Conservation (phyloP, 306 rosid genomes). For the Styphnolobium japonicum region DNA sequence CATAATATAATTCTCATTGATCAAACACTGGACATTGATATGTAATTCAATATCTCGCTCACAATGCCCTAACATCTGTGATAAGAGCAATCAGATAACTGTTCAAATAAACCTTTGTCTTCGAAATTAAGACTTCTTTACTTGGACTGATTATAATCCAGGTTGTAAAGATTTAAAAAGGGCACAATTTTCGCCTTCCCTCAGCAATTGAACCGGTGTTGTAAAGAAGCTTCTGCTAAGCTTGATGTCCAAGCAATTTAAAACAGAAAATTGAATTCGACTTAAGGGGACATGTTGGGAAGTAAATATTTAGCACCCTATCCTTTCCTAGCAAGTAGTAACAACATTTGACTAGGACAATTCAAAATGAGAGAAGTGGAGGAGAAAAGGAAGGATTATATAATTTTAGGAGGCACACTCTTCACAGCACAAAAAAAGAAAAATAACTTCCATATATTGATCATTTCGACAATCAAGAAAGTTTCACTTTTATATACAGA, state of each 20-base stretch:
- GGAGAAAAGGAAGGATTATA: background rate
- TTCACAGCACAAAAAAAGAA: background rate
- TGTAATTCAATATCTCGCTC: background rate
- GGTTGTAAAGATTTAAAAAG: background rate
- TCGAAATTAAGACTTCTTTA: background rate
- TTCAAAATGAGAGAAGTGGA: background rate
- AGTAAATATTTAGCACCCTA: background rate
- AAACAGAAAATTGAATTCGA: background rate
- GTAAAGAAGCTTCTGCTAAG: background rate
- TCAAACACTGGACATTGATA: background rate
- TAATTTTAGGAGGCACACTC: background rate
- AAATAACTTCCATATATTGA: background rate
- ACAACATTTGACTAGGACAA: background rate
- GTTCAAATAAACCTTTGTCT: background rate
- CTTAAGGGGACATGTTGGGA: background rate
- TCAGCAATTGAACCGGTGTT: background rate
- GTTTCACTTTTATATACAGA: background rate
- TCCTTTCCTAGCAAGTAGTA: background rate
- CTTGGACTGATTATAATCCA: background rate
- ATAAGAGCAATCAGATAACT: background rate
- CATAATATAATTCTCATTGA: background rate
- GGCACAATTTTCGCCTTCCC: background rate
- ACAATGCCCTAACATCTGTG: background rate
- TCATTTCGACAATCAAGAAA: background rate
- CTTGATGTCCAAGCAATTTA: background rate